These are phyloP conservation scores for Sordariomycetes sp. DNA, from an alignment of 2,329 filamentous ascomycete genomes.

Conservation along the genomic window DNA sequence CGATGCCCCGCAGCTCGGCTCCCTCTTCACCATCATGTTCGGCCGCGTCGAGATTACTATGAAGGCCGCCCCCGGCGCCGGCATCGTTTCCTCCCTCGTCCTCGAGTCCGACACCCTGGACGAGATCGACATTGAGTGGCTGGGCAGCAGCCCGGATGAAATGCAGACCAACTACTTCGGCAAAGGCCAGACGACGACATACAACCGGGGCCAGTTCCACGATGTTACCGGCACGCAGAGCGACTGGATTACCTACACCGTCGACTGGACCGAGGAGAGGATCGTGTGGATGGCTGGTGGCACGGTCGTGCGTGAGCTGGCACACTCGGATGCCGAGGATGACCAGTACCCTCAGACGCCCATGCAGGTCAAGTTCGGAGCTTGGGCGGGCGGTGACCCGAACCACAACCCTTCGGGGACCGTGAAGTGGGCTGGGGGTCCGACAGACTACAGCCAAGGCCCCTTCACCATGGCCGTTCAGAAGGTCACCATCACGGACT, in stretches of 20 bases:
- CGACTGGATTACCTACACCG: conserved; percentile 73
- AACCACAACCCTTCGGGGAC: conserved; percentile 66
- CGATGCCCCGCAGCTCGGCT: conserved; percentile 77
- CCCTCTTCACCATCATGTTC: conserved; percentile 99
- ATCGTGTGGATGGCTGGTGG: conserved; percentile 84
- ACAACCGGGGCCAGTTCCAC: conserved; percentile 81
- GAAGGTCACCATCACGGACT: conserved; percentile 72
- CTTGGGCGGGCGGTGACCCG: conserved; percentile 86
- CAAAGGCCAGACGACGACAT: conserved; percentile 77
- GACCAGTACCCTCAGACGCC: conserved; percentile 89
- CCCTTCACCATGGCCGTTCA: conserved; percentile 83
- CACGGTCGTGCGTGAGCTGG: conserved; percentile 66
- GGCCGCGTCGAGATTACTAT: conserved; percentile 79
- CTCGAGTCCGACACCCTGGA: conserved; percentile 86
- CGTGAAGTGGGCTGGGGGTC: conserved; percentile 80
- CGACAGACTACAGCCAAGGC: conserved; percentile 72
- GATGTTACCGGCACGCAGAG: conserved; percentile 58
- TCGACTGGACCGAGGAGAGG: conserved; percentile 83
- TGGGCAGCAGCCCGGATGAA: conserved; percentile 65
- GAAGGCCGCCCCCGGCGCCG: conserved; percentile 78
- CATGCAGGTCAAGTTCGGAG: conserved; percentile 87
- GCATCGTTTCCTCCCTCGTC: conserved; percentile 89
- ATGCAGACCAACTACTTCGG: conserved; percentile 98
- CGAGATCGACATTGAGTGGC: conserved; percentile 97
- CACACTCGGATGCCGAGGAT: conserved; percentile 55